Conservation (phyloP, 768 basidiomycete genomes). For the Tremella yokohamensis region DNA sequence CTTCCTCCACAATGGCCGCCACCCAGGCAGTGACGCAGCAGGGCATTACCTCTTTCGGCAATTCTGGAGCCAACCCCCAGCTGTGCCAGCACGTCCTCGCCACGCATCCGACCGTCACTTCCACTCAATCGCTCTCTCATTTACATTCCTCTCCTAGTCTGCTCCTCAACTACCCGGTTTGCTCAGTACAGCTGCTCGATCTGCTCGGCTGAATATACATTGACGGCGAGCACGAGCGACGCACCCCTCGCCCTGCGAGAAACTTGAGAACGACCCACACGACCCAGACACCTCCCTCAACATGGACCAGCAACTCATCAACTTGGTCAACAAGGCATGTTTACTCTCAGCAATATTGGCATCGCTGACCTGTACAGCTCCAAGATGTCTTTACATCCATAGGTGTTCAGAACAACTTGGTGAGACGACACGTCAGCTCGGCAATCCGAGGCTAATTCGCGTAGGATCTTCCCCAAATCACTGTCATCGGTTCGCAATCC, state of each 20-base stretch:
- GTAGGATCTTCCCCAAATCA: constrained; percentile 55
- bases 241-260: background rate
- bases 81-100: too few relatives aligned
- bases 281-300: background rate
- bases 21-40: too few relatives aligned
- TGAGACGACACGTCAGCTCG: constrained; percentile 3
- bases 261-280: background rate
- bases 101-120: background rate
- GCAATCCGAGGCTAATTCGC: background rate
- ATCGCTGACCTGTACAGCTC: constrained; percentile 16
- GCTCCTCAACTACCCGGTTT: too few relatives aligned
- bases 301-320: constrained; percentile 53
- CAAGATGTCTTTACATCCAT: constrained; percentile 27
- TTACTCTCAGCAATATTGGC: constrained; percentile 35
- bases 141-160: constrained; percentile 2
- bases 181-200: too few relatives aligned
- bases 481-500: constrained; percentile 54
- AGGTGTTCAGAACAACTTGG: constrained; percentile 22
- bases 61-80: too few relatives aligned
- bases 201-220: too few relatives aligned
- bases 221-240: too few relatives aligned
- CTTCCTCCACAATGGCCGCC: too few relatives aligned
- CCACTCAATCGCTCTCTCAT: background rate
- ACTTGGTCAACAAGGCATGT: constrained; percentile 52
- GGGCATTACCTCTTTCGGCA: too few relatives aligned